These are phyloP conservation scores for Schoenoplectus tabernaemontani DNA, from an alignment of 202 grass and related monocot genomes.

Conservation along the genomic window DNA sequence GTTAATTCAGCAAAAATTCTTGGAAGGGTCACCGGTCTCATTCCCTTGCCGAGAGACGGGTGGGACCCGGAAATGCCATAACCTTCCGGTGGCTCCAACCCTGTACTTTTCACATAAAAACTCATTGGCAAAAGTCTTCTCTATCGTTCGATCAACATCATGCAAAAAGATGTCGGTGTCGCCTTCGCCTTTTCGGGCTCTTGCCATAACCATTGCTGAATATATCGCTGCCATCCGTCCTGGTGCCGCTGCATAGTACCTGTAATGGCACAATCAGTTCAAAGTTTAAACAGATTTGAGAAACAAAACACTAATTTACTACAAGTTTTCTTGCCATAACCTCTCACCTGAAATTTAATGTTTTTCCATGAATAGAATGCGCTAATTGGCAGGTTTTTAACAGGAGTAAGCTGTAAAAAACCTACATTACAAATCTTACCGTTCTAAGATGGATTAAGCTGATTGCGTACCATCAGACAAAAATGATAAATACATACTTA, in stretches of 20 bases:
- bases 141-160: conserved; percentile 56
- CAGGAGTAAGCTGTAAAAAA: background rate
- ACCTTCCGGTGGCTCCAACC: conserved; percentile 28
- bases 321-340: background rate
- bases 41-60: conserved; percentile 14
- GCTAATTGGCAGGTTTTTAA: background rate
- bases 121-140: conserved; percentile 54
- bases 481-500: background rate
- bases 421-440: background rate
- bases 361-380: background rate
- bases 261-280: background rate
- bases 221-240: conserved; percentile 84
- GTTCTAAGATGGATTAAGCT: background rate
- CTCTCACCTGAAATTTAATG: background rate
- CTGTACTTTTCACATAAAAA: conserved; percentile 42
- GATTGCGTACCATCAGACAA: background rate
- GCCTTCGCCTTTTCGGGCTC: conserved; percentile 31
- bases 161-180: conserved; percentile 69
- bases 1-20: conserved; percentile 17
- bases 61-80: conserved; percentile 74
- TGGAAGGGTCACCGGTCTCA: background rate
- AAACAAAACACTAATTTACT: background rate
- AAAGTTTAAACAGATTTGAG: background rate
- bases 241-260: conserved; percentile 26
- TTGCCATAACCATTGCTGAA: conserved; percentile 48